phyloP scores from a whole-genome alignment of 306 rosid genomes.

The Vigna unguiculata region DNA sequence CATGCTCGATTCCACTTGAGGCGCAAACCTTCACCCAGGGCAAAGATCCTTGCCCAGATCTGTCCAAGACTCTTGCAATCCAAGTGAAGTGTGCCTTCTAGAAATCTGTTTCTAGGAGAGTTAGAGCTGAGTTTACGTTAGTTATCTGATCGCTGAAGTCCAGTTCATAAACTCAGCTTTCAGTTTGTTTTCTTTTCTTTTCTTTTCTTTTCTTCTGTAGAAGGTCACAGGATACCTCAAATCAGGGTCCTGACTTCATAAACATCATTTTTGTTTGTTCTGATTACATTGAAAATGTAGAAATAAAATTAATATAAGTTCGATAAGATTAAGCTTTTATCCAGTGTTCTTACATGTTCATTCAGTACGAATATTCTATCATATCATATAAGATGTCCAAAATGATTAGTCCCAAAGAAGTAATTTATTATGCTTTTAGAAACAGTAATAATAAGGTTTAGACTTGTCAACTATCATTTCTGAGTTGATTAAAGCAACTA shows the following conservation, averaged over 20 bases:
- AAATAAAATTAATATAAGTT: background rate
- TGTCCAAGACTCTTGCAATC: slow-evolving; percentile 60
- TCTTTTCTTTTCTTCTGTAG: slow-evolving; percentile 26
- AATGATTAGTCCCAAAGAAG: too few species aligned
- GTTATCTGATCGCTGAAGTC: slow-evolving; percentile 17
- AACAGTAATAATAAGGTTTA: too few species aligned
- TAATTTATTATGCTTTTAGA: too few species aligned
- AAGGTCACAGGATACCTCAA: background rate
- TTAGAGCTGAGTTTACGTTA: background rate
- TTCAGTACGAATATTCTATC: too few species aligned
- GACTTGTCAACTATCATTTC: too few species aligned
- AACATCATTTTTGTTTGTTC: slow-evolving; percentile 21
- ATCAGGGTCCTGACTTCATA: background rate
- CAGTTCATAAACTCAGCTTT: slow-evolving; percentile 31
- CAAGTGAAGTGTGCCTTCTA: slow-evolving; percentile 60
- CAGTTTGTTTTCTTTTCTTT: slow-evolving; percentile 22
- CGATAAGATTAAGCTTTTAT: background rate
- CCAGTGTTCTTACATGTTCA: too few species aligned
- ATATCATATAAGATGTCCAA: too few species aligned
- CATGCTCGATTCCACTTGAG: slow-evolving; percentile 58
- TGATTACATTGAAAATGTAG: background rate
- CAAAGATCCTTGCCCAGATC: slow-evolving; percentile 53
- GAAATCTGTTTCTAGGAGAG: background rate
- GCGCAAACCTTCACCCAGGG: slow-evolving; percentile 43
- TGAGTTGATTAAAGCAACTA: too few species aligned